phyloP scores from a whole-genome alignment of 1,284 basidiomycete species.

The Cutaneotrichosporon sp. region DNA sequence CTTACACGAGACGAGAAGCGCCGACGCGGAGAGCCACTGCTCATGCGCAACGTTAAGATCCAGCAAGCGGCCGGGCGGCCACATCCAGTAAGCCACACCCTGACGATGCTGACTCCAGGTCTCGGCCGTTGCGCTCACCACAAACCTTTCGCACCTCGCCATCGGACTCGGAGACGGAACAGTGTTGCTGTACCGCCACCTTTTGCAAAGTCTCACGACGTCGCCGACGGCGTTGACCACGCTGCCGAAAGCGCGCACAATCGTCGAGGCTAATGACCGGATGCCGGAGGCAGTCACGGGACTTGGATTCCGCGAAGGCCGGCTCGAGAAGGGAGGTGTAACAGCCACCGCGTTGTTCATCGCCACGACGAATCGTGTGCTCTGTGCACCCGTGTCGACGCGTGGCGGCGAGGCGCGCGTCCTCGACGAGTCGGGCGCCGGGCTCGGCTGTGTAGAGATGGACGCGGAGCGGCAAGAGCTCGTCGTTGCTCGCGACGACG shows the following conservation, averaged over 20 bases:
- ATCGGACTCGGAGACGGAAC: slow-evolving; percentile 93
- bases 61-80: slow-evolving; percentile 68
- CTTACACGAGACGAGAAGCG: slow-evolving; percentile 72
- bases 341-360: slow-evolving; percentile 68
- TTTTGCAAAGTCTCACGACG: slow-evolving; percentile 79
- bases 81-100: slow-evolving; percentile 65
- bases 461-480: slow-evolving; percentile 70
- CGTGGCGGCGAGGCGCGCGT: slow-evolving; percentile 66
- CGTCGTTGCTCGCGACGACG: slow-evolving; percentile 86
- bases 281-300: slow-evolving; percentile 81
- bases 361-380: slow-evolving; percentile 78
- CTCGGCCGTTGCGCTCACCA: slow-evolving; percentile 74
- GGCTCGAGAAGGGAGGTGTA: slow-evolving; percentile 14
- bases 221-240: slow-evolving; percentile 60
- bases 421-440: slow-evolving; percentile 83
- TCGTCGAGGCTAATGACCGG: slow-evolving; percentile 66
- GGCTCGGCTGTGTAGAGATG: slow-evolving; percentile 78
- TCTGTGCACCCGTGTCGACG: slow-evolving; percentile 65
- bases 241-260: slow-evolving; percentile 73
- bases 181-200: slow-evolving; percentile 83
- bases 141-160: slow-evolving; percentile 78
- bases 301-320: slow-evolving; percentile 72
- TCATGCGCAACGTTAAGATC: slow-evolving; percentile 74
- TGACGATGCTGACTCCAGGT: slow-evolving; percentile 57
- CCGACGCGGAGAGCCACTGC: slow-evolving; percentile 61